These are phyloP conservation scores for Neonectria hederae DNA, from an alignment of 2,329 filamentous ascomycete genomes.

Conservation along the genomic window DNA sequence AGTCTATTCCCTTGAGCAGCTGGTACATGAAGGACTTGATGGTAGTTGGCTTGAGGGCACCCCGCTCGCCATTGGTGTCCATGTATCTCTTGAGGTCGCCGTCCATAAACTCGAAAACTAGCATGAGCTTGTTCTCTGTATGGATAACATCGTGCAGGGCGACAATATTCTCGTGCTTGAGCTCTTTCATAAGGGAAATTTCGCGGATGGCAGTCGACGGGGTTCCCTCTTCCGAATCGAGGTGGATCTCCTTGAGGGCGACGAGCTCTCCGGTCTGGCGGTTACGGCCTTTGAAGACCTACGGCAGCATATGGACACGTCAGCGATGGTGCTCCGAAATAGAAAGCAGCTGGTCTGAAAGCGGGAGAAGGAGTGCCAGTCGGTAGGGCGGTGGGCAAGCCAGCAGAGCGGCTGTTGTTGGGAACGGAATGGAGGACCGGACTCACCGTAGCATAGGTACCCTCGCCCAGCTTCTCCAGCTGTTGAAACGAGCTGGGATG, in stretches of 20 bases:
- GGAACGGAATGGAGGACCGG: neutral
- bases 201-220: conserved; percentile 97
- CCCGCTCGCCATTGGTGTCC: conserved; percentile 90
- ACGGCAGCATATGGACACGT: conserved; percentile 20
- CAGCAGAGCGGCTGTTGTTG: neutral
- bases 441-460: conserved; percentile 94
- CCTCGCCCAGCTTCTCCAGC: conserved; percentile 98
- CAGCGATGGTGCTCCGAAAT: conserved; percentile 15
- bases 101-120: conserved; percentile 99
- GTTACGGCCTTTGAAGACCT: conserved; percentile 99
- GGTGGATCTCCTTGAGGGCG: conserved; percentile 97
- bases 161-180: conserved; percentile 99
- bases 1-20: conserved; percentile 92
- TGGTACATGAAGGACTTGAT: conserved; percentile 99
- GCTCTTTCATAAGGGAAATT: conserved; percentile 98
- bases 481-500: conserved; percentile 99
- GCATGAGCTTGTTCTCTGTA: conserved; percentile 99
- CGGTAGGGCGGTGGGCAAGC: neutral
- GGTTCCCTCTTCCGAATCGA: conserved; percentile 97
- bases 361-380: neutral
- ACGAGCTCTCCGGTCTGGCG: conserved; percentile 96
- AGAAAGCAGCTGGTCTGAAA: neutral
- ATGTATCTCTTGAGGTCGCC: conserved; percentile 98
- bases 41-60: conserved; percentile 85
- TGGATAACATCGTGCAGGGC: conserved; percentile 98